Percentiles rank a stretch among this genome's conserved stretches.
phyloP scores from a whole-genome alignment of 495 filamentous ascomycete genomes.

The Chaetomium fimeti region DNA sequence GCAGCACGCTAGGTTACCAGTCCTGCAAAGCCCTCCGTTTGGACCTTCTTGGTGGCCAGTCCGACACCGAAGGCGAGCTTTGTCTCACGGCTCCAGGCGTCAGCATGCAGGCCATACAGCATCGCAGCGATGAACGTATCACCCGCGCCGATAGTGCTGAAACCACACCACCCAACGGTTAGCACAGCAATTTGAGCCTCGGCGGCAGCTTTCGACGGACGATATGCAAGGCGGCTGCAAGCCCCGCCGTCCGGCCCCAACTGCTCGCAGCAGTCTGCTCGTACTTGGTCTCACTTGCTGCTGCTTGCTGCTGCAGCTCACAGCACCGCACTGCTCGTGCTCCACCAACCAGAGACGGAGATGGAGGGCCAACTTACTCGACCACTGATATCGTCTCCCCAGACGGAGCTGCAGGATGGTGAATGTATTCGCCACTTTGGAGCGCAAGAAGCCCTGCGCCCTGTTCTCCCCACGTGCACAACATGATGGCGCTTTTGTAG shows the following conservation, averaged over 20 bases:
- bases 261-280: slow-evolving; percentile 1
- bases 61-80: slow-evolving; percentile 63
- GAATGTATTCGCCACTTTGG: slow-evolving; percentile 38
- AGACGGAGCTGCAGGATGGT: slow-evolving; percentile 48
- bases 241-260: slow-evolving; percentile 1
- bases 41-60: slow-evolving; percentile 66
- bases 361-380: slow-evolving; percentile 56
- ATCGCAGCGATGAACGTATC: slow-evolving; percentile 75
- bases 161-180: slow-evolving; percentile 18
- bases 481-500: slow-evolving; percentile 51
- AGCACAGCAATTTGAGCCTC: slow-evolving; percentile 22
- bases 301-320: not conserved
- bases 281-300: slow-evolving; percentile 3
- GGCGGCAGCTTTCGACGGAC: not conserved
- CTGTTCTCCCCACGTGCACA: slow-evolving; percentile 67
- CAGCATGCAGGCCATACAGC: slow-evolving; percentile 56
- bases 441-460: slow-evolving; percentile 56
- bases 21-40: slow-evolving; percentile 62
- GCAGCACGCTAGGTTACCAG: slow-evolving; percentile 37
- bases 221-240: slow-evolving; percentile 13
- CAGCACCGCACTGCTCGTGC: not conserved
- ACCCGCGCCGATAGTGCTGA: slow-evolving; percentile 67
- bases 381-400: slow-evolving; percentile 47
- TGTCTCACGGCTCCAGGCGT: slow-evolving; percentile 50
- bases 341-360: not conserved